phyloP scores from a whole-genome alignment of 2,329 filamentous ascomycete species.

The Diaporthe capsici region DNA sequence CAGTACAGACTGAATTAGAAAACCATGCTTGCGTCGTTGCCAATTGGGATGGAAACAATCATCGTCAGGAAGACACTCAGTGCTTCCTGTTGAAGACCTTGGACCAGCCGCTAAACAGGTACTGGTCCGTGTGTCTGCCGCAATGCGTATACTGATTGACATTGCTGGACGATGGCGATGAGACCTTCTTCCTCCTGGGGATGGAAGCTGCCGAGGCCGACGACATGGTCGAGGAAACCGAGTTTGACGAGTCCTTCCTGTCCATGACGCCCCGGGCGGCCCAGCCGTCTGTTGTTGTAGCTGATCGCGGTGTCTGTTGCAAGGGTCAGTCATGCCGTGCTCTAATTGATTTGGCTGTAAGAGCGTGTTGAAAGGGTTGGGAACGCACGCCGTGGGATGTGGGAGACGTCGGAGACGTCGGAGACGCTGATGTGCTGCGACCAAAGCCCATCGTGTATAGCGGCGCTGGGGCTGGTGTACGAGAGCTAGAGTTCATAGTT shows the following conservation, averaged over 20 bases:
- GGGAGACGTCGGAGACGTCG: slow-evolving; percentile 41
- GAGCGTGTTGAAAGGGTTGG: background rate
- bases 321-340: background rate
- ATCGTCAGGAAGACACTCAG: background rate
- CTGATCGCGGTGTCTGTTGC: slow-evolving; percentile 34
- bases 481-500: slow-evolving; percentile 40
- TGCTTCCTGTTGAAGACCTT: slow-evolving; percentile 56
- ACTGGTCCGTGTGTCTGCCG: slow-evolving; percentile 68
- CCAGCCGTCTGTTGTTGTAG: background rate
- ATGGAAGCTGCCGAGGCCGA: slow-evolving; percentile 28
- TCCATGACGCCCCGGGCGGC: background rate
- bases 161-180: slow-evolving; percentile 33
- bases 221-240: slow-evolving; percentile 27
- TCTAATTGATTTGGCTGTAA: background rate
- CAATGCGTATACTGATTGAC: slow-evolving; percentile 68
- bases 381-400: slow-evolving; percentile 41
- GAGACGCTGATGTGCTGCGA: slow-evolving; percentile 31
- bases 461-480: slow-evolving; percentile 39
- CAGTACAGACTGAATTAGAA: background rate
- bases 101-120: slow-evolving; percentile 62
- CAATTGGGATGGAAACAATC: too few relatives aligned
- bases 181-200: slow-evolving; percentile 34
- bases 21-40: background rate
- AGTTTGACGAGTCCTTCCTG: slow-evolving; percentile 36
- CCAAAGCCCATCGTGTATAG: slow-evolving; percentile 37